Evolutionary conservation across 169 alveolate species (phyloP).

Genomic region (Cryptosporidium sp.): DNA sequence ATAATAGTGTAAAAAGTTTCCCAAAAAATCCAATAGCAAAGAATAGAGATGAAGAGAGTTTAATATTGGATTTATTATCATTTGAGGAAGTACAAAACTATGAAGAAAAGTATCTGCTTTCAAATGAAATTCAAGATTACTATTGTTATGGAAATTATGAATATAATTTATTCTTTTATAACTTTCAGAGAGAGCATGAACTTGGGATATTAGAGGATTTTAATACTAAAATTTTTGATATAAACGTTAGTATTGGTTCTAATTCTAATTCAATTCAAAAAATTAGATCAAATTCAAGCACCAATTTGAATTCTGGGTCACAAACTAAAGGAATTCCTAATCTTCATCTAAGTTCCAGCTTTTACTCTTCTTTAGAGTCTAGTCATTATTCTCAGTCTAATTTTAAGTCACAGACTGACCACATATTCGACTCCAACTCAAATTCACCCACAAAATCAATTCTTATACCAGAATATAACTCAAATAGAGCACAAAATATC

Average conservation of each 20-base stretch:
- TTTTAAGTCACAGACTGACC: not conserved
- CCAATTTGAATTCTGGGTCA: not conserved
- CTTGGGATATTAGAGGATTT: not conserved
- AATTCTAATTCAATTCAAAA: not conserved
- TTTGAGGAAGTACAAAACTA: not conserved
- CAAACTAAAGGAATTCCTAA: not conserved
- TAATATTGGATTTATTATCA: not conserved
- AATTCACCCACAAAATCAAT: not conserved
- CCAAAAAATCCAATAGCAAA: not conserved
- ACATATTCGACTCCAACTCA: not conserved
- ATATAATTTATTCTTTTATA: not conserved
- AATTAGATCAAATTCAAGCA: not conserved
- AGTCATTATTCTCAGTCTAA: not conserved
- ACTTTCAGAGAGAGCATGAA: not conserved
- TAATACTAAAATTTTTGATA: not conserved
- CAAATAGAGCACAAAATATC: not conserved
- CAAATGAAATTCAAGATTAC: constrained; percentile 7
- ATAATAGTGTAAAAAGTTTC: not conserved
- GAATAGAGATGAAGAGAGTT: not conserved
- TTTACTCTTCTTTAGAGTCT: not conserved
- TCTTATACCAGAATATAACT: not conserved
- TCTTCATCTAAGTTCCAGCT: not conserved
- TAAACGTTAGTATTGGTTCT: too few relatives aligned
- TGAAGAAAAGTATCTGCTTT: constrained; percentile 6
- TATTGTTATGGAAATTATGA: not conserved